Evolutionary conservation across 139 green algal species (phyloP).

Genomic region (Haematococcus lacustris): DNA sequence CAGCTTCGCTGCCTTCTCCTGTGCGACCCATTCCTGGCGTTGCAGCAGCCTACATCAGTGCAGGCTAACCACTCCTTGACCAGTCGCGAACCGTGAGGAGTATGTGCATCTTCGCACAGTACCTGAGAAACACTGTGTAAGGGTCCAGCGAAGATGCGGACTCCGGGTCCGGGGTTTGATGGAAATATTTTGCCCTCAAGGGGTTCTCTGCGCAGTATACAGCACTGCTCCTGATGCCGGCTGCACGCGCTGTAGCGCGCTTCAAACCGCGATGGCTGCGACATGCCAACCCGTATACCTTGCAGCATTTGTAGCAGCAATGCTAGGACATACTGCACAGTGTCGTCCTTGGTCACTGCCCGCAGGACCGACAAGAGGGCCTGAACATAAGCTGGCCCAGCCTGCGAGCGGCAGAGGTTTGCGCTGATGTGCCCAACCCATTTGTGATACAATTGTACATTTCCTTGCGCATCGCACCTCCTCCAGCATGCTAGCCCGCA

Average conservation of each 20-base stretch:
- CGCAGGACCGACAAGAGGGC: slow-evolving; percentile 79
- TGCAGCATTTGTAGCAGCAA: slow-evolving; percentile 74
- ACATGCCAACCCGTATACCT: slow-evolving; percentile 24
- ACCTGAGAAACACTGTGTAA: slow-evolving; percentile 66
- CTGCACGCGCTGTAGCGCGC: background rate
- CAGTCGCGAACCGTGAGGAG: background rate
- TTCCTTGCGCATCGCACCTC: slow-evolving; percentile 41
- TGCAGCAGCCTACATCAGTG: slow-evolving; percentile 60
- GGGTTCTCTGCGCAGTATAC: slow-evolving; percentile 29
- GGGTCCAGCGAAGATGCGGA: slow-evolving; percentile 38
- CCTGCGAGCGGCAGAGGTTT: slow-evolving; percentile 26
- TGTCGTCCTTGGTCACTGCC: slow-evolving; percentile 85
- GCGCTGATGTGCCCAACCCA: background rate
- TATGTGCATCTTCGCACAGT: background rate
- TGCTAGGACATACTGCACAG: slow-evolving; percentile 85
- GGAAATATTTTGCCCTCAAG: slow-evolving; percentile 49
- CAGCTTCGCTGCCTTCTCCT: slow-evolving; percentile 74
- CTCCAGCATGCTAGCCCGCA: slow-evolving; percentile 57
- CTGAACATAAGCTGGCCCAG: slow-evolving; percentile 61
- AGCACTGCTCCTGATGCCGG: background rate
- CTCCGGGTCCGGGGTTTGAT: slow-evolving; percentile 38
- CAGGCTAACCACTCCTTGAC: background rate
- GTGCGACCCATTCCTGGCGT: slow-evolving; percentile 83
- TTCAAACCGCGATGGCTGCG: background rate
- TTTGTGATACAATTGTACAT: background rate